Conservation (phyloP, 2,329 filamentous ascomycete species). For the Aspergillus fumigatiaffinis region DNA sequence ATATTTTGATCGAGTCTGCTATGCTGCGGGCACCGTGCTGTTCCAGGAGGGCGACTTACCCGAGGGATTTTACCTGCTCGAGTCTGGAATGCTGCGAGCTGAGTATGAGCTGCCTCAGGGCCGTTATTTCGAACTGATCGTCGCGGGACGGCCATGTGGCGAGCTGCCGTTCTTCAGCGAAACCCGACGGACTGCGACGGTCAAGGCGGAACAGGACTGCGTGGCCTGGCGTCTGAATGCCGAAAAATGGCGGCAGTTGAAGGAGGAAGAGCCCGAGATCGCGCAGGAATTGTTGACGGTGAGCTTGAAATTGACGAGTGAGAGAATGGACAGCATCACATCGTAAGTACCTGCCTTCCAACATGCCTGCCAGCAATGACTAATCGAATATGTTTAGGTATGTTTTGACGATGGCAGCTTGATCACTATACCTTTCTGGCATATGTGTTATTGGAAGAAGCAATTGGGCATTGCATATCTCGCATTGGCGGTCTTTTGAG, state of each 20-base stretch:
- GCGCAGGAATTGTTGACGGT: slow-evolving; percentile 80
- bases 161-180: slow-evolving; percentile 96
- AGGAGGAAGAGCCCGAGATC: slow-evolving; percentile 69
- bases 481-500: neutral
- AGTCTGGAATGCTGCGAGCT: slow-evolving; percentile 80
- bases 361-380: neutral
- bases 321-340: slow-evolving; percentile 76
- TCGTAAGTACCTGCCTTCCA: slow-evolving; percentile 41
- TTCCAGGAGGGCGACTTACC: slow-evolving; percentile 75
- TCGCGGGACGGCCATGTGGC: slow-evolving; percentile 90
- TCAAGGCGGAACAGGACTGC: slow-evolving; percentile 75
- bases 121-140: slow-evolving; percentile 82
- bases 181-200: slow-evolving; percentile 80
- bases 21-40: slow-evolving; percentile 65
- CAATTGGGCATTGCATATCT: neutral
- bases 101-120: slow-evolving; percentile 92
- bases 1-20: slow-evolving; percentile 71
- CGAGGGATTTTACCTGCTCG: slow-evolving; percentile 83
- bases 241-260: slow-evolving; percentile 68
- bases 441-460: neutral
- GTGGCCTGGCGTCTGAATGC: slow-evolving; percentile 77
- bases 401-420: slow-evolving; percentile 32
- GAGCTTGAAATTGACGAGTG: slow-evolving; percentile 88
- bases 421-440: slow-evolving; percentile 9
- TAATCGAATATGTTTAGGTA: slow-evolving; percentile 18